These are phyloP conservation scores for Camellia japonica DNA, from an alignment of 148 eudicot species.

Conservation along the genomic window DNA sequence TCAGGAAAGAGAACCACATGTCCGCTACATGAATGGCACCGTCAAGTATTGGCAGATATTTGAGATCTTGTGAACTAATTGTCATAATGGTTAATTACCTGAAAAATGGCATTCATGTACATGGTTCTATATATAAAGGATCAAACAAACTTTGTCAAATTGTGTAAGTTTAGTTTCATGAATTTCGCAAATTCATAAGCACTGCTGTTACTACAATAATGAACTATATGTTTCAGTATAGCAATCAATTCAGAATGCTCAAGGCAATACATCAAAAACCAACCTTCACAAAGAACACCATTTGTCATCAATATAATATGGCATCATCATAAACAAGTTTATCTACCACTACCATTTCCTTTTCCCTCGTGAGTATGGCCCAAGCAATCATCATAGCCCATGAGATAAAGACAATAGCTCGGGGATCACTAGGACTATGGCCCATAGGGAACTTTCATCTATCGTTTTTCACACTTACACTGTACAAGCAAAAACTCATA, in stretches of 20 bases:
- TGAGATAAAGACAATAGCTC: background rate
- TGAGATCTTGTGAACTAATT: background rate
- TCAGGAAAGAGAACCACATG: background rate
- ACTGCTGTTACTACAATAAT: background rate
- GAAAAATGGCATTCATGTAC: background rate
- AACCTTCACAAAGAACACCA: background rate
- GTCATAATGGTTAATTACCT: background rate
- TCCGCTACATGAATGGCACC: background rate
- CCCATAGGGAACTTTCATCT: background rate
- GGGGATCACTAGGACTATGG: background rate
- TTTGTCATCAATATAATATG: background rate
- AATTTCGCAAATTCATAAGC: background rate
- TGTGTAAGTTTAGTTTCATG: background rate
- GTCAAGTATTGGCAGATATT: background rate
- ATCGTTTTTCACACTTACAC: background rate
- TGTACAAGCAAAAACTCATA: background rate
- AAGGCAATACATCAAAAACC: background rate
- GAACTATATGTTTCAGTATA: background rate
- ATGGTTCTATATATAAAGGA: background rate
- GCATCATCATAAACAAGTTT: background rate
- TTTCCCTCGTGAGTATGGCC: background rate
- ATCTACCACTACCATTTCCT: background rate
- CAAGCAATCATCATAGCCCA: conserved; percentile 6
- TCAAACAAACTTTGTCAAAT: background rate
- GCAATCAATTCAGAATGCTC: background rate